A percentile compares a stretch with the other conserved stretches of the same genome.
phyloP scores from a whole-genome alignment of 139 green algal species.

The Axilococcus clingmanii region DNA sequence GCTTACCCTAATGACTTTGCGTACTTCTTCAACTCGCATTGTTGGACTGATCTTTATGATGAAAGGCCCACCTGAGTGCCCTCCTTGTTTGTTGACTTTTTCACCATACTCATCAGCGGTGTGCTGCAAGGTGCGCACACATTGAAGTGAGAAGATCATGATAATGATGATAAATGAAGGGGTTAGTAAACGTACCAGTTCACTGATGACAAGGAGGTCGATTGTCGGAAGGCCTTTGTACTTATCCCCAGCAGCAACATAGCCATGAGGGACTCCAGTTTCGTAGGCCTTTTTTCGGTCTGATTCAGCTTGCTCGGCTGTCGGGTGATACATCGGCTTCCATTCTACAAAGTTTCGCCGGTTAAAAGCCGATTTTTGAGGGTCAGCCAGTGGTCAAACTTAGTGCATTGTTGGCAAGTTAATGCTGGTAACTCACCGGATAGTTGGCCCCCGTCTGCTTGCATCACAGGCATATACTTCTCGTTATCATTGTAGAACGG shows the following conservation, averaged over 20 bases:
- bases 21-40: conserved; percentile 73
- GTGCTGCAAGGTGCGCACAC: too few species aligned
- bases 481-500: conserved; percentile 76
- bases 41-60: conserved; percentile 48
- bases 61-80: conserved; percentile 73
- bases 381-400: too few species aligned
- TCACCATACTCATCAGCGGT: conserved; percentile 65
- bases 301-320: conserved; percentile 62
- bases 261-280: conserved; percentile 71
- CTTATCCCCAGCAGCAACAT: conserved; percentile 50
- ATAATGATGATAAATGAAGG: neutral
- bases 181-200: too few species aligned
- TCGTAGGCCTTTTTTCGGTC: conserved; percentile 65
- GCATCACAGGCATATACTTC: conserved; percentile 69
- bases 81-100: conserved; percentile 33
- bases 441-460: conserved; percentile 75
- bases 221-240: conserved; percentile 55
- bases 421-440: conserved; percentile 41
- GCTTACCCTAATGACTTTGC: conserved; percentile 56
- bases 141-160: neutral
- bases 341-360: conserved; percentile 47
- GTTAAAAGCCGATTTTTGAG: neutral
- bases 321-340: conserved; percentile 75
- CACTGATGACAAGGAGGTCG: conserved; percentile 53
- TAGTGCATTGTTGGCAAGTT: neutral